Conservation (phyloP, 2,329 filamentous ascomycete species). For the Ophiocordyceps camponoti-leonardi region DNA sequence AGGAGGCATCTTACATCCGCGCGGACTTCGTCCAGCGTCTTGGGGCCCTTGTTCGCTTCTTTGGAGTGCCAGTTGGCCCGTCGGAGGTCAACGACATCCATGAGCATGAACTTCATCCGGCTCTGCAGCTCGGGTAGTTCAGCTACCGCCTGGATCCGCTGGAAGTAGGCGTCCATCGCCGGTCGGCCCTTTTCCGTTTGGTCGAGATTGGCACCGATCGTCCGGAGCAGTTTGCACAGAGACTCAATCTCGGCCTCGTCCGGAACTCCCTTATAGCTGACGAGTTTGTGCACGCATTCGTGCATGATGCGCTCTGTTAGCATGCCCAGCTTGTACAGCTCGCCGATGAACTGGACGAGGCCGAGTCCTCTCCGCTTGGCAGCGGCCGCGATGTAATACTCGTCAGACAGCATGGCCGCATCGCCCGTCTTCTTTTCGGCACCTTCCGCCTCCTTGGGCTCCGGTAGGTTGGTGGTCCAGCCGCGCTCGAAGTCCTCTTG, state of each 20-base stretch:
- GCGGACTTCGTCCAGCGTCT: conserved; percentile 88
- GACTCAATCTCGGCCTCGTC: conserved; percentile 96
- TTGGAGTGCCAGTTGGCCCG: conserved; percentile 66
- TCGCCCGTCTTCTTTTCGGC: conserved; percentile 42
- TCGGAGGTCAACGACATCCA: conserved; percentile 83
- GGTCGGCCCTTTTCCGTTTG: conserved; percentile 62
- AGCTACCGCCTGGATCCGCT: conserved; percentile 68
- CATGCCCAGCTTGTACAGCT: conserved; percentile 97
- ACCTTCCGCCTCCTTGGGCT: conserved; percentile 43
- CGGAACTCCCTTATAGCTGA: conserved; percentile 84
- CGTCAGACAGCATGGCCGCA: conserved; percentile 74
- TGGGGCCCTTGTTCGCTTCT: conserved; percentile 83
- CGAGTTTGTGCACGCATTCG: conserved; percentile 91
- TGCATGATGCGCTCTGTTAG: conserved; percentile 99
- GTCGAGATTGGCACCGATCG: conserved; percentile 80
- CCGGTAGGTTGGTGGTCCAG: conserved; percentile 79
- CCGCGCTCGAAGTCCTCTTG: conserved; percentile 98
- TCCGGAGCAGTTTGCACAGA: conserved; percentile 78
- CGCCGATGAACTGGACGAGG: conserved; percentile 97
- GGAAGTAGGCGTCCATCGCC: conserved; percentile 90
- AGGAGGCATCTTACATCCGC: conserved; percentile 41
- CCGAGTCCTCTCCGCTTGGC: conserved; percentile 94
- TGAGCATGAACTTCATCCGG: conserved; percentile 87
- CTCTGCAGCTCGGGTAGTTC: conserved; percentile 68
- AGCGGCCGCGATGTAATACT: conserved; percentile 87